Percentiles rank a stretch among this genome's conserved stretches.
phyloP scores from a whole-genome alignment of 495 filamentous ascomycete genomes.

The Trichoderma parareesei region DNA sequence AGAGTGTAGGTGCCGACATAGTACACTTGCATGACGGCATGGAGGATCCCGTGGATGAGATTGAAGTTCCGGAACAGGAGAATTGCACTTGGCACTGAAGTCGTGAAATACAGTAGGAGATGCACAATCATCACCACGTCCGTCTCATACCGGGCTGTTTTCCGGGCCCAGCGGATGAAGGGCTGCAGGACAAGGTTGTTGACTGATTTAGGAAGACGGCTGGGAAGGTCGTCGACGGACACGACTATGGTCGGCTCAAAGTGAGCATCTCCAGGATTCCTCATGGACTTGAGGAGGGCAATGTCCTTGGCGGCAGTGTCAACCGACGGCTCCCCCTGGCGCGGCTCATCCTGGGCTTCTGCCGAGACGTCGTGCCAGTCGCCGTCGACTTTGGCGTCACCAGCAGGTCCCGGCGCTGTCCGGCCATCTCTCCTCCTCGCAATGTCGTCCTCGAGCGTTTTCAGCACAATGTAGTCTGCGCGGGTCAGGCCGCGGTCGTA shows the following conservation, averaged over 20 bases:
- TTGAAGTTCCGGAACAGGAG: slow-evolving; percentile 57
- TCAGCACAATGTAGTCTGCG: slow-evolving; percentile 7
- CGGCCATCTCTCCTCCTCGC: background rate
- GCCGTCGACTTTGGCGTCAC: background rate
- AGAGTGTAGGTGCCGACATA: slow-evolving; percentile 68
- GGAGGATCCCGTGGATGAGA: slow-evolving; percentile 54
- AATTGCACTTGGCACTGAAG: slow-evolving; percentile 58
- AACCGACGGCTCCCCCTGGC: background rate
- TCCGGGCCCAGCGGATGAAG: slow-evolving; percentile 23
- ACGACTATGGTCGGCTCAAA: slow-evolving; percentile 32
- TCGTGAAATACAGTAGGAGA: slow-evolving; percentile 60
- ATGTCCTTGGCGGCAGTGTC: slow-evolving; percentile 15
- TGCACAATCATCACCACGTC: slow-evolving; percentile 66
- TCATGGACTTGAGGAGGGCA: slow-evolving; percentile 41
- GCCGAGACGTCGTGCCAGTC: slow-evolving; percentile 7
- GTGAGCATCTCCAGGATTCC: slow-evolving; percentile 34
- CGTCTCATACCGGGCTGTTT: slow-evolving; percentile 23
- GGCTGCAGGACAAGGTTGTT: slow-evolving; percentile 32
- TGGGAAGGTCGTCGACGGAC: slow-evolving; percentile 24
- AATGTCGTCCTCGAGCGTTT: slow-evolving; percentile 6
- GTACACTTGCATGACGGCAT: slow-evolving; percentile 52
- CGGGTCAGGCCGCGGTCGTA: slow-evolving; percentile 8
- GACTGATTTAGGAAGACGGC: slow-evolving; percentile 23
- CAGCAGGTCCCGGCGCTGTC: background rate
- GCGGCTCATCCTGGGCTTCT: background rate